Evolutionary conservation across 2,329 filamentous ascomycete genomes (phyloP), one percentile per base, ranked within the genome.

Genomic region (Aspergillus sojae): DNA sequence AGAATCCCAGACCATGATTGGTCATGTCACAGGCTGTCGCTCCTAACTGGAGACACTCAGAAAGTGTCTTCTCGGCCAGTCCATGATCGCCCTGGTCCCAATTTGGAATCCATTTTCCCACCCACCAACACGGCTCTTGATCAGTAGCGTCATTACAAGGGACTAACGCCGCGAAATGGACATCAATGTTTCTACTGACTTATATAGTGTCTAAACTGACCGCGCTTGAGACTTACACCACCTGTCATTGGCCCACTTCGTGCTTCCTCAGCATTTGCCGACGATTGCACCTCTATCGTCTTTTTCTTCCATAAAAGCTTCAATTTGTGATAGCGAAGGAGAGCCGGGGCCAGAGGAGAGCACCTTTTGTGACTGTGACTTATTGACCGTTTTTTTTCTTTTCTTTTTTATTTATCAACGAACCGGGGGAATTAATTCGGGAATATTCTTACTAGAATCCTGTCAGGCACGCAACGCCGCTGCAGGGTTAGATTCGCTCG

Each of bases 391-490:
- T 16, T 21, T 23, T 30, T 21, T 4, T 41, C 5, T 7, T 5
- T 41, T 12, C 4, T 26, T 11, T 12, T 19, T 45, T 23, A 48
- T 21, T 53, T 53, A 11, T 32, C 11, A 19, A 26, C n/a, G 32
- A 26, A 19, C 32, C 52, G 30, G 52, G 52, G 12, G n/a, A 55
- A 55, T 23, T 46, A 52, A 57, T 55, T 65, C 58, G 61, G 58
- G 60, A 30, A 65, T 68, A 68, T 64, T 60, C n/a, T 61, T 56
- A 52, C 52, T 62, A 52, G 41, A 32, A 61, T 56, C 45, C 65
- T 66, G 62, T 63, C 62, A 65, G 67, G 67, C 56, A 67, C 67
- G 54, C 59, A 59, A 43, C 59, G 62, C 53, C 63, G 43, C 62
- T 66, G 65, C 62, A 65, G 57, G 63, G 58, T 59, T 43, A 58